Evolutionary conservation across 129 eudicot genomes (phyloP).

Genomic region (Daucus carota): DNA sequence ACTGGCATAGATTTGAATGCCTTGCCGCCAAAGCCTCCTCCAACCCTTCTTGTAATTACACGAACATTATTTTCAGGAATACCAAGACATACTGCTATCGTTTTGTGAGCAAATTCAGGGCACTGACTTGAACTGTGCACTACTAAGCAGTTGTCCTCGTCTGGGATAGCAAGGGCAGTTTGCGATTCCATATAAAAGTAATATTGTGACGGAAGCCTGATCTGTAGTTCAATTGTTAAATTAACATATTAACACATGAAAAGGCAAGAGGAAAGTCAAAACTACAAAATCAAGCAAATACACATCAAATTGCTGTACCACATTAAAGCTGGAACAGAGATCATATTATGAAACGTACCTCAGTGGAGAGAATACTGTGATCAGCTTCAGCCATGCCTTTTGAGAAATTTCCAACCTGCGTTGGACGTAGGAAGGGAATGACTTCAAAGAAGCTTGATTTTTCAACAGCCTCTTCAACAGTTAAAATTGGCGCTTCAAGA

Average conservation of each 20-base stretch:
- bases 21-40: slow-evolving; percentile 99
- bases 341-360: slow-evolving; percentile 32
- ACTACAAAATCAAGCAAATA: too few relatives aligned
- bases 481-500: slow-evolving; percentile 69
- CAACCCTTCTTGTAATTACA: slow-evolving; percentile 87
- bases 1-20: slow-evolving; percentile 67
- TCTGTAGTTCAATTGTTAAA: slow-evolving; percentile 32
- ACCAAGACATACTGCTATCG: slow-evolving; percentile 68
- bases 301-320: not conserved
- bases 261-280: not conserved
- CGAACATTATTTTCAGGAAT: slow-evolving; percentile 86
- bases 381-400: slow-evolving; percentile 96
- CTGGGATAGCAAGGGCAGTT: slow-evolving; percentile 90
- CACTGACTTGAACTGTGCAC: slow-evolving; percentile 75
- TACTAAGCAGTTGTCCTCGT: slow-evolving; percentile 95
- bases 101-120: slow-evolving; percentile 58
- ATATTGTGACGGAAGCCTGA: slow-evolving; percentile 76
- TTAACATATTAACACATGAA: not conserved
- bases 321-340: not conserved
- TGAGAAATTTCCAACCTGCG: slow-evolving; percentile 67
- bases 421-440: slow-evolving; percentile 56
- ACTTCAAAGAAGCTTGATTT: slow-evolving; percentile 70
- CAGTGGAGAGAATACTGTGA: slow-evolving; percentile 55
- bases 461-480: slow-evolving; percentile 90
- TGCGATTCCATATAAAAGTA: slow-evolving; percentile 93